These are phyloP conservation scores for Sugiyamaella floridensis DNA, from an alignment of 805 yeast genomes.

Conservation along the genomic window DNA sequence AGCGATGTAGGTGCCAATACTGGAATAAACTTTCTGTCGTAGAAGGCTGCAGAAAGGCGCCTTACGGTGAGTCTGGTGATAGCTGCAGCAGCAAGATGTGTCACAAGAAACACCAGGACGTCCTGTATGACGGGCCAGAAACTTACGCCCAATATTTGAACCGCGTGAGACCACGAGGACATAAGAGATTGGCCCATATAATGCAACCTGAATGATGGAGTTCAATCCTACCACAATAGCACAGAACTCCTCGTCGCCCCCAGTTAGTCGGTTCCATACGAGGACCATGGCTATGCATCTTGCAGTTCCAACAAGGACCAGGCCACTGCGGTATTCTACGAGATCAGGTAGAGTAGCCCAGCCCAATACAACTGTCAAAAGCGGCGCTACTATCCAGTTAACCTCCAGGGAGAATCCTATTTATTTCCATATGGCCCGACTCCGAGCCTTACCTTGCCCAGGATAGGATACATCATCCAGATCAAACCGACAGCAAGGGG, in stretches of 20 bases:
- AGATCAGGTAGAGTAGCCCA: conserved; percentile 46
- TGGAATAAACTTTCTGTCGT: conserved; percentile 34
- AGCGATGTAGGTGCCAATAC: conserved; percentile 44
- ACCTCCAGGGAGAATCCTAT: conserved; percentile 35
- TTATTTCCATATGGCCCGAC: conserved; percentile 23
- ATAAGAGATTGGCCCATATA: conserved; percentile 49
- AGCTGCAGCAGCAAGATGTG: conserved; percentile 44
- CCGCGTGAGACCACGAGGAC: conserved; percentile 31
- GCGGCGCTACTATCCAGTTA: conserved; percentile 53
- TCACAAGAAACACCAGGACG: conserved; percentile 48
- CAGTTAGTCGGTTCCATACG: conserved; percentile 50
- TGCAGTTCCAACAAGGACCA: conserved; percentile 55
- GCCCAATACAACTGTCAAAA: conserved; percentile 46
- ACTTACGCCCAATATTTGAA: conserved; percentile 19
- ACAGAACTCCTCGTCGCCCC: conserved; percentile 46
- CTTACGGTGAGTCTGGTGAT: conserved; percentile 36
- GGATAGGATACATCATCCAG: conserved; percentile 52
- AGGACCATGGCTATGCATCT: conserved; percentile 60
- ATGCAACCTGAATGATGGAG: conserved; percentile 43
- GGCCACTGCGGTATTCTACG: conserved; percentile 45
- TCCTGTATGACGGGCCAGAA: conserved; percentile 41
- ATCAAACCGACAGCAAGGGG: conserved; percentile 41
- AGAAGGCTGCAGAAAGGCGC: conserved; percentile 21
- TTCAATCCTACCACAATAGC: conserved; percentile 47
- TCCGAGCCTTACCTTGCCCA: conserved; percentile 51